Evolutionary conservation across 192 early-diverging fungal species (phyloP).

Genomic region (Coemansia guatemalensis): DNA sequence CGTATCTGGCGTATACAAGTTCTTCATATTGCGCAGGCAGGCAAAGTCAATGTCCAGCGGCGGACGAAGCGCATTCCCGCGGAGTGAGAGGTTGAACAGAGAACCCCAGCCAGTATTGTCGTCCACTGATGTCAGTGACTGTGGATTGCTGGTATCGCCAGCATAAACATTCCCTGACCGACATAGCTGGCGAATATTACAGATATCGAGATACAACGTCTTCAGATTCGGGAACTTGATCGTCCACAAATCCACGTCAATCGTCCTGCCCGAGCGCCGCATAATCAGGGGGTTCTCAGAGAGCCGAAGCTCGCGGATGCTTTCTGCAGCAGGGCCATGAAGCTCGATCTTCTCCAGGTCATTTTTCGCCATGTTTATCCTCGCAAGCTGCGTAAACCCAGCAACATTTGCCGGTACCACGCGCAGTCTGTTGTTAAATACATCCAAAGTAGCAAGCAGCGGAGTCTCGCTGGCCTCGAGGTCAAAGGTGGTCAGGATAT

Average conservation of each 20-base stretch:
- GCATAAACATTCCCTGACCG: background rate
- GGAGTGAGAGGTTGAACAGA: slow-evolving; percentile 47
- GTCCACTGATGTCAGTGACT: background rate
- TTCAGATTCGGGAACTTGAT: slow-evolving; percentile 42
- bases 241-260: slow-evolving; percentile 36
- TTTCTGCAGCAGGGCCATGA: slow-evolving; percentile 28
- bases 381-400: slow-evolving; percentile 30
- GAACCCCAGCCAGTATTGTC: slow-evolving; percentile 22
- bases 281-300: slow-evolving; percentile 49
- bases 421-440: slow-evolving; percentile 46
- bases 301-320: slow-evolving; percentile 43
- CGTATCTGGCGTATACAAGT: slow-evolving; percentile 51
- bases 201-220: slow-evolving; percentile 48
- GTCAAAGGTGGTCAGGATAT: slow-evolving; percentile 36
- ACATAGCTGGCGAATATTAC: slow-evolving; percentile 37
- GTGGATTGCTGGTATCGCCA: slow-evolving; percentile 1
- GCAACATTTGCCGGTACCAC: slow-evolving; percentile 38
- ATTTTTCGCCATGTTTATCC: slow-evolving; percentile 42
- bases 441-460: slow-evolving; percentile 36
- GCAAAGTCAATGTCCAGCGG: slow-evolving; percentile 35
- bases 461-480: slow-evolving; percentile 36
- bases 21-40: slow-evolving; percentile 32
- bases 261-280: slow-evolving; percentile 29
- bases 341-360: slow-evolving; percentile 44
- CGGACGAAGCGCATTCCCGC: slow-evolving; percentile 37